These are phyloP conservation scores for Quillaja saponaria DNA, from an alignment of 306 rosid genomes.

Conservation along the genomic window DNA sequence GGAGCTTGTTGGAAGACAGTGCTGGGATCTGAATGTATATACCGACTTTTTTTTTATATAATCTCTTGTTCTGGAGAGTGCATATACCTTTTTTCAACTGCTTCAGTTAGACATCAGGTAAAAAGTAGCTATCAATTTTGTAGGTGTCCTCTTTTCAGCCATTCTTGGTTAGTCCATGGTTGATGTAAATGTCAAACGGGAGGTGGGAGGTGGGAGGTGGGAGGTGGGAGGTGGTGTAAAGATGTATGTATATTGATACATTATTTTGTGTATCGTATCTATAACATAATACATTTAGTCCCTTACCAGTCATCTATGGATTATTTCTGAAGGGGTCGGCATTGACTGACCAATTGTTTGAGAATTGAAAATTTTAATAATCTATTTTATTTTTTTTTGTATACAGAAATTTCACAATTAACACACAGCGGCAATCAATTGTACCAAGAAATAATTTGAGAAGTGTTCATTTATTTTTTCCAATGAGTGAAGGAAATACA, in stretches of 20 bases:
- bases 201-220: constrained; percentile 18
- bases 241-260: neutral
- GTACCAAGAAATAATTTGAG: no score
- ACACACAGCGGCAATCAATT: no score
- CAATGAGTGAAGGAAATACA: no score
- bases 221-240: constrained; percentile 23
- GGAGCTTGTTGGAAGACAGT: constrained; percentile 46
- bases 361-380: neutral
- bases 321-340: no score
- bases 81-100: constrained; percentile 28
- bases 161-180: neutral
- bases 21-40: constrained; percentile 25
- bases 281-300: no score
- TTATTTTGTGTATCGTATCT: neutral
- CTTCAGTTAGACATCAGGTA: constrained; percentile 24
- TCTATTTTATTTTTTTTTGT: no score
- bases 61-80: neutral
- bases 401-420: no score
- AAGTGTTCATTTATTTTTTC: no score
- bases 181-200: constrained; percentile 29
- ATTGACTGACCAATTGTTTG: no score
- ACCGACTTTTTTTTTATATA: constrained; percentile 8
- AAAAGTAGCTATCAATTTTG: constrained; percentile 43
- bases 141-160: constrained; percentile 5
- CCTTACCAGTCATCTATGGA: neutral